Conservation (phyloP, 345 rosid genomes). For the Diplotaxis tenuifolia region DNA sequence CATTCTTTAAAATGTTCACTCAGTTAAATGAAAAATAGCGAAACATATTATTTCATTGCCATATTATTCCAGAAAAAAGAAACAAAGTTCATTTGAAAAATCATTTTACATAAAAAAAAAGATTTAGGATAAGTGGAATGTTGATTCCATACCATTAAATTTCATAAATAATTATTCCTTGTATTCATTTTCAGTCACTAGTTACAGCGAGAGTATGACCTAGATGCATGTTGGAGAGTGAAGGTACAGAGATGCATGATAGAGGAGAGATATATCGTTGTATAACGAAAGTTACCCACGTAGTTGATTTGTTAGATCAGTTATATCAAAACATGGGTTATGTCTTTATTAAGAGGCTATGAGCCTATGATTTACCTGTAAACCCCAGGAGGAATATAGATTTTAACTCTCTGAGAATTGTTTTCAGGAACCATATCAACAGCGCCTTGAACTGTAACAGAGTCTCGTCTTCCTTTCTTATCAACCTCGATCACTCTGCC, state of each 20-base stretch:
- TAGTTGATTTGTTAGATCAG: conserved; percentile 20
- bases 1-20: neutral
- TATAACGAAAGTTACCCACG: conserved; percentile 39
- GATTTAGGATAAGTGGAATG: neutral
- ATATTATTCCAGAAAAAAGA: too few relatives aligned
- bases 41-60: too few relatives aligned
- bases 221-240: conserved; percentile 16
- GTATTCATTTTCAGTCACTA: neutral
- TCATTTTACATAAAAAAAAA: neutral
- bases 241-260: neutral
- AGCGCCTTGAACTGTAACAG: conserved; percentile 82
- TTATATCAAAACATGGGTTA: neutral
- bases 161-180: neutral
- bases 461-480: conserved; percentile 61
- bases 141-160: too few relatives aligned
- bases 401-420: conserved; percentile 69
- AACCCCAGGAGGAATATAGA: conserved; percentile 70
- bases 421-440: conserved; percentile 65
- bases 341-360: neutral
- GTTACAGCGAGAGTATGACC: neutral
- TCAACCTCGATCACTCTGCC: conserved; percentile 65
- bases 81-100: too few relatives aligned
- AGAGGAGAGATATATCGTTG: neutral
- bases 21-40: too few relatives aligned
- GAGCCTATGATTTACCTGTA: conserved; percentile 63